Evolutionary conservation across 495 filamentous ascomycete genomes (phyloP).

Genomic region (Tuber indicum): DNA sequence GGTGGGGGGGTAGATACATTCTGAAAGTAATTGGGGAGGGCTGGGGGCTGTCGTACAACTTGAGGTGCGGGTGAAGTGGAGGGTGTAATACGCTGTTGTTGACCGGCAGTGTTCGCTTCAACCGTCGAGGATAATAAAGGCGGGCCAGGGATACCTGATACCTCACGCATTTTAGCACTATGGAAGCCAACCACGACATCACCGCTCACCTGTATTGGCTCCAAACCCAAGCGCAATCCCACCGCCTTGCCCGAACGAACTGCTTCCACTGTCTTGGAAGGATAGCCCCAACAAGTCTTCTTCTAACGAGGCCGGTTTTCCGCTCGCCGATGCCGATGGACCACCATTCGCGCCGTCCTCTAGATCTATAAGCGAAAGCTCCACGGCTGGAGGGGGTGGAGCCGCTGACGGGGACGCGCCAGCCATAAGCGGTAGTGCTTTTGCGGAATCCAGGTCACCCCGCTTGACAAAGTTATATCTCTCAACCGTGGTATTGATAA

Average conservation of each 20-base stretch:
- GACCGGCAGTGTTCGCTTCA: slow-evolving; percentile 51
- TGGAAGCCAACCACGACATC: slow-evolving; percentile 14
- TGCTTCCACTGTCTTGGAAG: slow-evolving; percentile 50
- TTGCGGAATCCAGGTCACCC: slow-evolving; percentile 84
- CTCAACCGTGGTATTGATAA: slow-evolving; percentile 93
- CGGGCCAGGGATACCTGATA: slow-evolving; percentile 55
- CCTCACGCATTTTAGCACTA: slow-evolving; percentile 16
- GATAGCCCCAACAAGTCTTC: slow-evolving; percentile 67
- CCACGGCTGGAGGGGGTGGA: slow-evolving; percentile 53
- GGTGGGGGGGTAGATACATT: slow-evolving; percentile 39
- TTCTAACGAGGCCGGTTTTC: slow-evolving; percentile 48
- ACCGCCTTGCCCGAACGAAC: slow-evolving; percentile 61
- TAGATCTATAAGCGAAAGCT: slow-evolving; percentile 91
- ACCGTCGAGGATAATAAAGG: slow-evolving; percentile 59
- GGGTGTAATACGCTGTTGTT: slow-evolving; percentile 44
- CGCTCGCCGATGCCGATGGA: slow-evolving; percentile 42
- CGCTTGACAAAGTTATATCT: slow-evolving; percentile 90
- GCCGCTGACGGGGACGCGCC: slow-evolving; percentile 23
- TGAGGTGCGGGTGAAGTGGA: slow-evolving; percentile 48
- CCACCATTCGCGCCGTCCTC: slow-evolving; percentile 58
- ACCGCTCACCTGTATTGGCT: slow-evolving; percentile 55
- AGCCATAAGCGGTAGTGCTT: slow-evolving; percentile 33
- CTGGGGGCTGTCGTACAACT: slow-evolving; percentile 40
- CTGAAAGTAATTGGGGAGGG: slow-evolving; percentile 36
- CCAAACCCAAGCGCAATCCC: slow-evolving; percentile 82